phyloP scores from a whole-genome alignment of 148 eudicot genomes.

The Polygonum aviculare region DNA sequence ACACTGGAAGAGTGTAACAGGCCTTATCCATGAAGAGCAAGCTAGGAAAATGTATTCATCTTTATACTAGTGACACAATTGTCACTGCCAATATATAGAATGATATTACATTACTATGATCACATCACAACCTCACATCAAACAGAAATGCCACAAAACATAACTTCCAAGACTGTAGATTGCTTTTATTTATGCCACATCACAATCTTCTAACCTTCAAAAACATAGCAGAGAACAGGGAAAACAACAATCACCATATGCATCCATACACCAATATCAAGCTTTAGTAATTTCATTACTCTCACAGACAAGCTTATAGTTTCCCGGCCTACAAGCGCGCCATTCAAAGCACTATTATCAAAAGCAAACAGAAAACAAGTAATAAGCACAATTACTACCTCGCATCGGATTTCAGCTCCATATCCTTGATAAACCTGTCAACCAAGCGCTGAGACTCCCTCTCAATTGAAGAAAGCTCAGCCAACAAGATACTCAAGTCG shows the following conservation, averaged over 20 bases:
- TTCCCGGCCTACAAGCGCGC: not conserved
- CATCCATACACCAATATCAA: not conserved
- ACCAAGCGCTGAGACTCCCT: conserved; percentile 61
- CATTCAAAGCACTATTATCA: not conserved
- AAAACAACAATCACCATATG: not conserved
- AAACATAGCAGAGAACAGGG: not conserved
- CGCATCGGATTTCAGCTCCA: conserved; percentile 15
- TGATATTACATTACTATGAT: not conserved
- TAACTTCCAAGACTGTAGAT: not conserved
- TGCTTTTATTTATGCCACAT: not conserved
- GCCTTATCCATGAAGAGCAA: not conserved
- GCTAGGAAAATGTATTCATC: not conserved
- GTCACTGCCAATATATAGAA: not conserved
- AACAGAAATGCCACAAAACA: not conserved
- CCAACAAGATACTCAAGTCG: conserved; percentile 61
- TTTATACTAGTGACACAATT: not conserved
- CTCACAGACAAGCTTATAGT: not conserved
- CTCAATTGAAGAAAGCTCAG: conserved; percentile 67
- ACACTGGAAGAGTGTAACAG: not conserved
- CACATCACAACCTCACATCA: not conserved
- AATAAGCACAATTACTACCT: conserved; percentile 20
- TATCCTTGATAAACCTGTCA: conserved; percentile 34
- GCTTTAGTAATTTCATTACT: not conserved
- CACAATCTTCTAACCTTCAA: not conserved
- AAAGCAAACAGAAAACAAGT: not conserved